phyloP scores from a whole-genome alignment of 2,329 filamentous ascomycete genomes.

The Dichotomopilus funicola region DNA sequence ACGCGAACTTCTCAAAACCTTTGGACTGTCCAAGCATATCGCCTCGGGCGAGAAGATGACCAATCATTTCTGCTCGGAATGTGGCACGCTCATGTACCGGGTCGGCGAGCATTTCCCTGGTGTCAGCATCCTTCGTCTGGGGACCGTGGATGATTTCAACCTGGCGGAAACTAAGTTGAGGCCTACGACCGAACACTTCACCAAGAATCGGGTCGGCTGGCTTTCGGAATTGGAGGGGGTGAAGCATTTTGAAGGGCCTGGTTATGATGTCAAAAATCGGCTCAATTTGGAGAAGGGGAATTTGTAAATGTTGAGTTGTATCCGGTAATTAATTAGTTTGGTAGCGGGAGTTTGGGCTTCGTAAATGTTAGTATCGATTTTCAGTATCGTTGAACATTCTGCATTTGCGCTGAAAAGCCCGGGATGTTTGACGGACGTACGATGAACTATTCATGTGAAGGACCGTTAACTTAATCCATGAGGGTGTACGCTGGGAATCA shows the following conservation, averaged over 20 bases:
- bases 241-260: not conserved
- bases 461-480: no score
- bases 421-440: no score
- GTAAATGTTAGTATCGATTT: no score
- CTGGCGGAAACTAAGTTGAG: not conserved
- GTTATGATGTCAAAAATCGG: no score
- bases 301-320: no score
- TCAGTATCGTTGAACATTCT: no score
- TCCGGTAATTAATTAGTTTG: no score
- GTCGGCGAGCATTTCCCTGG: not conserved
- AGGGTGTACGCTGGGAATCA: no score
- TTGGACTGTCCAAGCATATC: not conserved
- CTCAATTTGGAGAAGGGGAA: no score
- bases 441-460: no score
- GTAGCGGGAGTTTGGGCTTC: no score
- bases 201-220: not conserved
- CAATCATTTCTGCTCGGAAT: not conserved
- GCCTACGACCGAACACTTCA: not conserved
- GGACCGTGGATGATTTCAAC: not conserved
- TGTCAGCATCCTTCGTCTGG: not conserved
- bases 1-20: not conserved
- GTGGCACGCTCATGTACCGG: conserved; percentile 1
- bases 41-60: not conserved
- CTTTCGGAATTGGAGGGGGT: not conserved
- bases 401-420: no score